Percentiles rank a stretch among this genome's conserved stretches.
phyloP scores from a whole-genome alignment of 495 filamentous ascomycete genomes.

The Penicillium lividum region DNA sequence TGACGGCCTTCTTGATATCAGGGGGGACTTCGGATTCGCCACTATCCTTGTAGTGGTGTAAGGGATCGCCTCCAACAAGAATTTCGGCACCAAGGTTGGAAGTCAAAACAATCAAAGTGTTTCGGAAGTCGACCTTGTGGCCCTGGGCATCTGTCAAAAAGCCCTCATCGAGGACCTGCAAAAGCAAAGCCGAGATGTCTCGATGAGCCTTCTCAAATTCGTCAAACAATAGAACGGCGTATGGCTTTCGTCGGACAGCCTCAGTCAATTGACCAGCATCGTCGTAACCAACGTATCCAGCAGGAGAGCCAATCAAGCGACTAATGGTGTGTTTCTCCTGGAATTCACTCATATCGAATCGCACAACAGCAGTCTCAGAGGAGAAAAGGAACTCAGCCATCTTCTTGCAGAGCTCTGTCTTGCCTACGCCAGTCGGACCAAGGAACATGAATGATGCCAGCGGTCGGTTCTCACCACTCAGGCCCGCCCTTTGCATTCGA shows the following conservation, averaged over 20 bases:
- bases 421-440: conserved; percentile 93
- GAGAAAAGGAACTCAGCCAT: conserved; percentile 92
- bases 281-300: conserved; percentile 95
- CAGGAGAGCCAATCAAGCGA: conserved; percentile 86
- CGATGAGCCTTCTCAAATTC: conserved; percentile 98
- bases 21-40: conserved; percentile 64
- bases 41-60: conserved; percentile 52
- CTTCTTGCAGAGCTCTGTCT: conserved; percentile 96
- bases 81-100: conserved; percentile 76
- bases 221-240: conserved; percentile 92
- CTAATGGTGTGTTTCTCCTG: conserved; percentile 97
- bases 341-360: conserved; percentile 98
- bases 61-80: conserved; percentile 45
- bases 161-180: conserved; percentile 95
- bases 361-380: conserved; percentile 82
- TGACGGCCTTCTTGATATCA: conserved; percentile 72
- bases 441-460: conserved; percentile 97
- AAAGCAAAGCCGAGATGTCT: conserved; percentile 89
- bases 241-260: conserved; percentile 91
- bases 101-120: conserved; percentile 93
- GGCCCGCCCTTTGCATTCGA: conserved; percentile 87
- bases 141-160: conserved; percentile 95
- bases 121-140: conserved; percentile 93
- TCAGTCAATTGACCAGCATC: conserved; percentile 97
- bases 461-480: conserved; percentile 88